Conservation (phyloP, 2,329 filamentous ascomycete species). For the Acrocalymma vagum region DNA sequence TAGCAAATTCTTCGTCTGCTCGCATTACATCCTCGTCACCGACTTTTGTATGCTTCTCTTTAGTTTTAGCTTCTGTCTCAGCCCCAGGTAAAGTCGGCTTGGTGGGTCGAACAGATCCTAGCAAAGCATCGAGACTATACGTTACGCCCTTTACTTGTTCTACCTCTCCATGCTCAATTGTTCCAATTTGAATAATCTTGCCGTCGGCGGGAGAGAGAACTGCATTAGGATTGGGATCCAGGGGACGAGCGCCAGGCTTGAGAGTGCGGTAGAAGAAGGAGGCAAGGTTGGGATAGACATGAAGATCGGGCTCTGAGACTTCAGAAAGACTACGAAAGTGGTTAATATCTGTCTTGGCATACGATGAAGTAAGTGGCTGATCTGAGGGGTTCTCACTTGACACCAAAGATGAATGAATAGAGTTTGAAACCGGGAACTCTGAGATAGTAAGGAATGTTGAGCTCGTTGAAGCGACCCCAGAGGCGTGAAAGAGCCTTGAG, state of each 20-base stretch:
- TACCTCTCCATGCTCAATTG: conserved; percentile 91
- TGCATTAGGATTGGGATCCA: conserved; percentile 82
- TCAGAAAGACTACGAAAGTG: conserved; percentile 72
- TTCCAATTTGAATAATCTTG: conserved; percentile 88
- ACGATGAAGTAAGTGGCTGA: background rate
- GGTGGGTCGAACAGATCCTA: conserved; percentile 64
- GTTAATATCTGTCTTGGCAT: conserved; percentile 49
- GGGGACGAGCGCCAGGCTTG: conserved; percentile 85
- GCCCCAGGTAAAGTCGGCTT: conserved; percentile 53
- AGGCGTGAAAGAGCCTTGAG: conserved; percentile 88
- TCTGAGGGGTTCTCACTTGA: conserved; percentile 67
- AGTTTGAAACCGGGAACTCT: conserved; percentile 90
- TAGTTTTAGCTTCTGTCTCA: conserved; percentile 28
- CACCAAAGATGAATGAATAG: conserved; percentile 91
- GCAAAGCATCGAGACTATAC: conserved; percentile 90
- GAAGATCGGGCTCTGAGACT: conserved; percentile 86
- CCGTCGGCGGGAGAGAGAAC: conserved; percentile 91
- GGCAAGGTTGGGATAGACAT: conserved; percentile 89
- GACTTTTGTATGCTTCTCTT: conserved; percentile 39
- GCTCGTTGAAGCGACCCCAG: conserved; percentile 92
- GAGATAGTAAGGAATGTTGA: conserved; percentile 86
- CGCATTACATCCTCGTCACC: conserved; percentile 72
- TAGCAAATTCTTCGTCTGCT: conserved; percentile 90
- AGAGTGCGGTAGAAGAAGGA: conserved; percentile 97
- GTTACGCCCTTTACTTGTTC: conserved; percentile 99